Percentiles rank a stretch among this genome's conserved stretches.
Evolutionary conservation across 2,329 filamentous ascomycete species (phyloP).

Genomic region (Lachnellula occidentalis): DNA sequence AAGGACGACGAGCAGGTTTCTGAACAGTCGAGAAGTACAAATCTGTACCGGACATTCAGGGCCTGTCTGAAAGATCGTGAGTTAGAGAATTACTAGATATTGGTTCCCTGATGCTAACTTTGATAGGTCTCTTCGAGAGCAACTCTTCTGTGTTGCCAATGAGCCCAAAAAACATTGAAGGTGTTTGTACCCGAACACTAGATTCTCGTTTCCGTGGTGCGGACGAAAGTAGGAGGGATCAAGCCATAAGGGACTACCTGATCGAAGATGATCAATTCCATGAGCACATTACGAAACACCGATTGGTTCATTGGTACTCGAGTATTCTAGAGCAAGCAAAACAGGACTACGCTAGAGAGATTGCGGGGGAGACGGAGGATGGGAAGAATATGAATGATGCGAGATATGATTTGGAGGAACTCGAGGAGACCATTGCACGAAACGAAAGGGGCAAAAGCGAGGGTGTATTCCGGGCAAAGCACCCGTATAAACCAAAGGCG

Average conservation of each 20-base stretch:
- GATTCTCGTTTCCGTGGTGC: slow-evolving; percentile 55
- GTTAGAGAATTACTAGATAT: slow-evolving; percentile 26
- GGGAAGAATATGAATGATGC: slow-evolving; percentile 20
- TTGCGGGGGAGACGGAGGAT: slow-evolving; percentile 24
- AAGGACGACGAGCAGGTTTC: slow-evolving; percentile 66
- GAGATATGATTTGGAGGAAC: slow-evolving; percentile 18
- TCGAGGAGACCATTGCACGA: slow-evolving; percentile 25
- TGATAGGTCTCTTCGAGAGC: slow-evolving; percentile 36
- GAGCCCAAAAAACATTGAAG: slow-evolving; percentile 48
- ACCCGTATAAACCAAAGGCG: slow-evolving; percentile 16
- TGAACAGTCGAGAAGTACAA: slow-evolving; percentile 56
- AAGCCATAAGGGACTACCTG: slow-evolving; percentile 65
- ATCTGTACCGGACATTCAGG: slow-evolving; percentile 62
- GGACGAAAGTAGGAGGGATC: slow-evolving; percentile 58
- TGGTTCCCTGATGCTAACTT: slow-evolving; percentile 26
- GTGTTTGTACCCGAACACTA: slow-evolving; percentile 53
- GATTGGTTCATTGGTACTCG: slow-evolving; percentile 64
- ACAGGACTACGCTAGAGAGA: slow-evolving; percentile 32
- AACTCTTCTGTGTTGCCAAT: slow-evolving; percentile 40
- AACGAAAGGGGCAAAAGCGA: slow-evolving; percentile 26
- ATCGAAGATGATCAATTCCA: slow-evolving; percentile 64
- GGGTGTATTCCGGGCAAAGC: slow-evolving; percentile 20
- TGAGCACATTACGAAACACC: slow-evolving; percentile 59
- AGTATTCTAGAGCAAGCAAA: slow-evolving; percentile 36
- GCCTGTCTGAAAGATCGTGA: slow-evolving; percentile 61